phyloP scores from a whole-genome alignment of 768 basidiomycete genomes.

The Mycena venus region DNA sequence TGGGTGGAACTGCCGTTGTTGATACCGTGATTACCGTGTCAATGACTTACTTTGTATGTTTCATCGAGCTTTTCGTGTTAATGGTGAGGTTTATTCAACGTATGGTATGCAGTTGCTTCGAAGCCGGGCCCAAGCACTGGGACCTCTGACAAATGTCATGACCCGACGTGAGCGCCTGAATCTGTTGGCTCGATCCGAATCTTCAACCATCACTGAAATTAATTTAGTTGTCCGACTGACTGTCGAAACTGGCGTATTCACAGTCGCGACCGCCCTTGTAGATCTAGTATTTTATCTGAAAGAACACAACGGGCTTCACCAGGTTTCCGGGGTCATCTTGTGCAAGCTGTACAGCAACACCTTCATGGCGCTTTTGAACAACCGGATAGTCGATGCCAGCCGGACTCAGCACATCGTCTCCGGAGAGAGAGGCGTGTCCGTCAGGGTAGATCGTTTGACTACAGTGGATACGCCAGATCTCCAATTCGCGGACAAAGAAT shows the following conservation, averaged over 20 bases:
- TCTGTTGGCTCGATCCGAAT: neutral
- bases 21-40: constrained; percentile 23
- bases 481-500: too few species aligned
- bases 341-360: constrained; percentile 27
- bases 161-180: constrained; percentile 8
- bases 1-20: constrained; percentile 13
- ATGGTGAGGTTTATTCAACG: neutral
- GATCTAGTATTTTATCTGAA: constrained; percentile 24
- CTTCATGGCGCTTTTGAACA: constrained; percentile 11
- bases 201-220: neutral
- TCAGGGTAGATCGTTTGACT: too few species aligned
- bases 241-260: constrained; percentile 21
- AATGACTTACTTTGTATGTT: constrained; percentile 27
- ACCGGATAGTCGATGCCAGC: too few species aligned
- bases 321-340: constrained; percentile 18
- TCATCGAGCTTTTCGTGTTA: too few species aligned
- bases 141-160: constrained; percentile 11
- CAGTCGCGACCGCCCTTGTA: constrained; percentile 14
- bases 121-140: neutral
- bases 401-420: too few species aligned
- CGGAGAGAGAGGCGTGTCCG: too few species aligned
- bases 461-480: too few species aligned
- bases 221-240: constrained; percentile 20
- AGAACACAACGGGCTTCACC: constrained; percentile 16
- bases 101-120: neutral